A percentile compares a stretch with the other conserved stretches of the same genome.
These are phyloP conservation scores for Ananas comosus DNA, from an alignment of 176 grass and related monocot species.

Conservation along the genomic window DNA sequence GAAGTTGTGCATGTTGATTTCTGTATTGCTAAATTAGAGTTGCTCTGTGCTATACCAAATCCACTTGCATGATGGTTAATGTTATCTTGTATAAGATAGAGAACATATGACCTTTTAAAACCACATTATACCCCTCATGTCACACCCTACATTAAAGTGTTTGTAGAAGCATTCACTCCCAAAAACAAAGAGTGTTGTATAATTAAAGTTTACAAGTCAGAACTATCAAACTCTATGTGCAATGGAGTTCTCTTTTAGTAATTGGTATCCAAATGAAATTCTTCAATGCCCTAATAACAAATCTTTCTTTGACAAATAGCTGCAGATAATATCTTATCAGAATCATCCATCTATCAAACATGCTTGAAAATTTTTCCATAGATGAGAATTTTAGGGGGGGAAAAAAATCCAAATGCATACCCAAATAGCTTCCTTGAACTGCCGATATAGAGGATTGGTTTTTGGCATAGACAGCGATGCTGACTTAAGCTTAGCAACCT, in stretches of 20 bases:
- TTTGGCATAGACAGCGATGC: conserved; percentile 22
- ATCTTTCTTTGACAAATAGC: neutral
- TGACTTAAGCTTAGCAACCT: conserved; percentile 52
- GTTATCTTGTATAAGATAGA: neutral
- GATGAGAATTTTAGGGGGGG: neutral
- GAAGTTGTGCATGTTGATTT: neutral
- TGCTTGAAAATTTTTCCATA: neutral
- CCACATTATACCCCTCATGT: too few species aligned
- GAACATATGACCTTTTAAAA: neutral
- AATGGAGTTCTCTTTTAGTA: neutral
- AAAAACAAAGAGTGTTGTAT: too few species aligned
- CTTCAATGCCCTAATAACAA: neutral
- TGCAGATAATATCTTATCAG: neutral
- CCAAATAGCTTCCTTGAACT: conserved; percentile 81
- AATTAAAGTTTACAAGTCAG: too few species aligned
- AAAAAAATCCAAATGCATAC: conserved; percentile 28
- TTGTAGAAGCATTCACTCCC: too few species aligned
- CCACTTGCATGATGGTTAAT: neutral
- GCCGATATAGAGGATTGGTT: conserved; percentile 48
- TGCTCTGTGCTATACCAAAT: neutral
- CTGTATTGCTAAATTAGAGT: neutral
- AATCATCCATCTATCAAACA: neutral
- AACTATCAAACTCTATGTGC: too few species aligned
- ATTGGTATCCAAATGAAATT: neutral
- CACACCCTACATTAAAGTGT: too few species aligned